phyloP scores from a whole-genome alignment of 2,329 filamentous ascomycete species.

The Eutypa lata region DNA sequence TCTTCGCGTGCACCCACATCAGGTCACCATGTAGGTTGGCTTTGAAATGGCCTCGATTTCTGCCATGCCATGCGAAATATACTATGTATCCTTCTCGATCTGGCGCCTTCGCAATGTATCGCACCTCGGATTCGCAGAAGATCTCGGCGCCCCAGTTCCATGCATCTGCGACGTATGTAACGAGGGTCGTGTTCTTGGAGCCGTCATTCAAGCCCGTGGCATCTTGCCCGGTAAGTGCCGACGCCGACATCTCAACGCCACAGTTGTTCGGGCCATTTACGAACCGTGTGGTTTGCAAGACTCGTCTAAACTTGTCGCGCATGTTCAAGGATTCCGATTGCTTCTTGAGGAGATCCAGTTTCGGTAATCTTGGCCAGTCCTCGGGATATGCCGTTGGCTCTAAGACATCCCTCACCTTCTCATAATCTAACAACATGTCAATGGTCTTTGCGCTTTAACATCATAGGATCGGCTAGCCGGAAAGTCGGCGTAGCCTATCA shows the following conservation, averaged over 20 bases:
- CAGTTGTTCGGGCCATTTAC: conserved; percentile 56
- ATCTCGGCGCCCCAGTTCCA: conserved; percentile 72
- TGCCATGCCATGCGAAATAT: conserved; percentile 63
- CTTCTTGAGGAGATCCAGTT: conserved; percentile 53
- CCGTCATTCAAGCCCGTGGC: conserved; percentile 64
- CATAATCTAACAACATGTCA: conserved; percentile 45
- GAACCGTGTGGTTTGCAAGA: conserved; percentile 63
- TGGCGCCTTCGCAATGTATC: conserved; percentile 55
- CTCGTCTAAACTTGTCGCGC: conserved; percentile 50
- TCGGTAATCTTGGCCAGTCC: conserved; percentile 55
- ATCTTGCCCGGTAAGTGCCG: conserved; percentile 60
- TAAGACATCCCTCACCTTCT: conserved; percentile 52
- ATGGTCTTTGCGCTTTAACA: neutral
- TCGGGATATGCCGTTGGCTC: conserved; percentile 57
- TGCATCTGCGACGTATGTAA: conserved; percentile 66
- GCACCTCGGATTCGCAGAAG: conserved; percentile 67
- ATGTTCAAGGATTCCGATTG: conserved; percentile 53
- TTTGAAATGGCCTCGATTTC: conserved; percentile 53
- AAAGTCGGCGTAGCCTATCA: neutral
- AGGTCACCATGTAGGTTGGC: conserved; percentile 55
- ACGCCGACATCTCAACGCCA: conserved; percentile 62
- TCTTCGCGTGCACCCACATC: conserved; percentile 65
- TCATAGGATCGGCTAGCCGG: too few relatives aligned
- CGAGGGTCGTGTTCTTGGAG: conserved; percentile 62
- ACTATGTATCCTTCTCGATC: conserved; percentile 56